phyloP scores from a whole-genome alignment of 1,139 yeast genomes.

The Blastobotrys elegans region DNA sequence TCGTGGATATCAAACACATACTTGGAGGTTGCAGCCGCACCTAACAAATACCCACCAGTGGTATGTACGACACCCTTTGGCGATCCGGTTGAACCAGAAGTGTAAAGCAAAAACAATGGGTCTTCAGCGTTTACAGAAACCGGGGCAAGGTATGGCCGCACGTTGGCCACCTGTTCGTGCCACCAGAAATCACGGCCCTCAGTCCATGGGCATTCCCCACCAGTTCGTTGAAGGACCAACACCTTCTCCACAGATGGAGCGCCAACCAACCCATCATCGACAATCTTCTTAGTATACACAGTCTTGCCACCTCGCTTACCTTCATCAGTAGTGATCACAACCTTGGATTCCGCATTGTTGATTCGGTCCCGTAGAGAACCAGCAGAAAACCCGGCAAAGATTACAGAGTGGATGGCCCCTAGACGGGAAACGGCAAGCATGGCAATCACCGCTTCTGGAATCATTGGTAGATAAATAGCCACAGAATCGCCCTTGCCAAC shows the following conservation, averaged over 20 bases:
- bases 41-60: slow-evolving; percentile 90
- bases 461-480: slow-evolving; percentile 96
- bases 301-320: slow-evolving; percentile 96
- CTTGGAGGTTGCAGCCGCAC: slow-evolving; percentile 91
- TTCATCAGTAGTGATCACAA: slow-evolving; percentile 91
- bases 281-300: slow-evolving; percentile 85
- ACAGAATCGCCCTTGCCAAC: slow-evolving; percentile 91
- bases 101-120: slow-evolving; percentile 87
- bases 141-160: slow-evolving; percentile 82
- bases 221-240: slow-evolving; percentile 83
- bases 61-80: slow-evolving; percentile 98
- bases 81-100: slow-evolving; percentile 96
- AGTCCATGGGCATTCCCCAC: slow-evolving; percentile 61
- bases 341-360: slow-evolving; percentile 81
- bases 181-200: slow-evolving; percentile 91
- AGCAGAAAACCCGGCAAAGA: slow-evolving; percentile 94
- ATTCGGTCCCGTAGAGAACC: slow-evolving; percentile 92
- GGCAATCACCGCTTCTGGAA: slow-evolving; percentile 89
- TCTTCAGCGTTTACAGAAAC: slow-evolving; percentile 87
- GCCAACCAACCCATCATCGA: slow-evolving; percentile 81
- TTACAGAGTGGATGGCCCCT: slow-evolving; percentile 95
- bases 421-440: slow-evolving; percentile 91
- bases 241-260: slow-evolving; percentile 81
- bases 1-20: slow-evolving; percentile 90
- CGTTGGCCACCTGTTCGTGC: slow-evolving; percentile 80